phyloP scores from a whole-genome alignment of 192 early-diverging fungal species.

The Podila epigama region DNA sequence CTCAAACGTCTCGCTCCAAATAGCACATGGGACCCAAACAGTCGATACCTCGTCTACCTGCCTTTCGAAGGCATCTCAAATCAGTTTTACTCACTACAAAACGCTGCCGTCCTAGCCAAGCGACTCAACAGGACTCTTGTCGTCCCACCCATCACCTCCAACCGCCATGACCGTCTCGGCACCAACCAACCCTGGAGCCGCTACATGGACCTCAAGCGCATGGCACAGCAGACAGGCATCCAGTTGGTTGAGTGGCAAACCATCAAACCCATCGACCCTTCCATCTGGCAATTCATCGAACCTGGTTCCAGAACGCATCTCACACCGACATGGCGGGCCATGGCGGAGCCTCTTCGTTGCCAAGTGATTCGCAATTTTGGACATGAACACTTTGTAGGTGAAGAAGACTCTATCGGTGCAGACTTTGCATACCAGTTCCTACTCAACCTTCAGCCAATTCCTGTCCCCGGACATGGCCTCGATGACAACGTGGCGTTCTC shows the following conservation, averaged over 20 bases:
- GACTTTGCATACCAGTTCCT: slow-evolving; percentile 37
- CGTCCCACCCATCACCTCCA: slow-evolving; percentile 36
- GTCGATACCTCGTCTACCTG: slow-evolving; percentile 15
- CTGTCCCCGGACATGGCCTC: slow-evolving; percentile 10
- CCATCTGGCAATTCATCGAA: slow-evolving; percentile 3
- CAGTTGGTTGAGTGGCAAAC: slow-evolving; percentile 24
- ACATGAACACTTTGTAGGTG: slow-evolving; percentile 22
- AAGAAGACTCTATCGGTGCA: slow-evolving; percentile 36
- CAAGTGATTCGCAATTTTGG: slow-evolving; percentile 33
- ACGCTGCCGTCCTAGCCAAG: slow-evolving; percentile 25
- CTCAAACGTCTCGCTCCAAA: slow-evolving; percentile 1
- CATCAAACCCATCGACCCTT: slow-evolving; percentile 12
- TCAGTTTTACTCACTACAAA: slow-evolving; percentile 35
- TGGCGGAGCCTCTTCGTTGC: slow-evolving; percentile 19
- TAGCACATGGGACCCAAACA: slow-evolving; percentile 15
- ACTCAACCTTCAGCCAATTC: slow-evolving; percentile 16
- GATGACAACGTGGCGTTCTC: slow-evolving; percentile 2
- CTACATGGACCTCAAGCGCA: slow-evolving; percentile 38
- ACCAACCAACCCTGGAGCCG: slow-evolving; percentile 37
- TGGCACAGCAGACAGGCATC: slow-evolving; percentile 16
- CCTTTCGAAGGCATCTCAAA: slow-evolving; percentile 41
- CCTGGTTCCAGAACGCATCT: slow-evolving; percentile 5
- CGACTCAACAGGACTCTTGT: slow-evolving; percentile 37
- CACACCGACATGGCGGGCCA: slow-evolving; percentile 5
- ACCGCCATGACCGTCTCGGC: slow-evolving; percentile 31